Conservation (phyloP, 2,329 filamentous ascomycete species). For the Xylaria sp. region DNA sequence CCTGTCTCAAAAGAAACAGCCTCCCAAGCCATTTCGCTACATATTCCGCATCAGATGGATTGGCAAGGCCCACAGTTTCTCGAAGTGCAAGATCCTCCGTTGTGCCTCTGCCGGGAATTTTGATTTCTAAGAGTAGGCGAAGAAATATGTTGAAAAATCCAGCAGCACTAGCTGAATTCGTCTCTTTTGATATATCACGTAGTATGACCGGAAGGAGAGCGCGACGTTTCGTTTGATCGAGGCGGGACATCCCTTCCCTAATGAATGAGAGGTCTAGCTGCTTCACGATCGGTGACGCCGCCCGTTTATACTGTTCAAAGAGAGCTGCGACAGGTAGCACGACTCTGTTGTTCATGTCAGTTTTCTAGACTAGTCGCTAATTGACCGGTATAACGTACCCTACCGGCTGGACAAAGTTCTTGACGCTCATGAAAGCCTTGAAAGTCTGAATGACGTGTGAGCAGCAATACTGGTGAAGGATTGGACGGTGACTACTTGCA, state of each 20-base stretch:
- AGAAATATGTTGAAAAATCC: constrained; percentile 84
- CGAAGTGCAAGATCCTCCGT: constrained; percentile 77
- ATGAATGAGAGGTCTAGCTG: constrained; percentile 91
- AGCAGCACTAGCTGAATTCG: constrained; percentile 54
- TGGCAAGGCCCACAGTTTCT: constrained; percentile 67
- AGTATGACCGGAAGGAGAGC: constrained; percentile 75
- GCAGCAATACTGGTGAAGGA: constrained; percentile 4
- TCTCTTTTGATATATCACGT: constrained; percentile 67
- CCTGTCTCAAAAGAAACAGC: constrained; percentile 71
- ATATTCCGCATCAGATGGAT: constrained; percentile 72
- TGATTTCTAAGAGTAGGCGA: constrained; percentile 72
- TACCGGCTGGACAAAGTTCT: constrained; percentile 59
- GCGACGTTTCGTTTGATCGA: constrained; percentile 65
- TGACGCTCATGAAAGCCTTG: constrained; percentile 57
- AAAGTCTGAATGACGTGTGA: constrained; percentile 50
- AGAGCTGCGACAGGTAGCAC: constrained; percentile 84
- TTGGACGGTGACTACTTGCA: constrained; percentile 29
- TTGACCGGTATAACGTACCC: constrained; percentile 46
- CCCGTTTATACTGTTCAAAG: constrained; percentile 87
- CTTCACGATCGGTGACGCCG: constrained; percentile 74
- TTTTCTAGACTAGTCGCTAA: constrained; percentile 1
- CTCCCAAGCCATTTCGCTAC: constrained; percentile 78
- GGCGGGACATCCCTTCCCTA: constrained; percentile 72
- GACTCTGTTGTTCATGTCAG: constrained; percentile 55
- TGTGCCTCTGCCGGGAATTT: constrained; percentile 76